Evolutionary conservation across 352 stramenopile genomes (phyloP), one percentile per base, ranked within the genome.

Genomic region (Phytophthora agathidicida): DNA sequence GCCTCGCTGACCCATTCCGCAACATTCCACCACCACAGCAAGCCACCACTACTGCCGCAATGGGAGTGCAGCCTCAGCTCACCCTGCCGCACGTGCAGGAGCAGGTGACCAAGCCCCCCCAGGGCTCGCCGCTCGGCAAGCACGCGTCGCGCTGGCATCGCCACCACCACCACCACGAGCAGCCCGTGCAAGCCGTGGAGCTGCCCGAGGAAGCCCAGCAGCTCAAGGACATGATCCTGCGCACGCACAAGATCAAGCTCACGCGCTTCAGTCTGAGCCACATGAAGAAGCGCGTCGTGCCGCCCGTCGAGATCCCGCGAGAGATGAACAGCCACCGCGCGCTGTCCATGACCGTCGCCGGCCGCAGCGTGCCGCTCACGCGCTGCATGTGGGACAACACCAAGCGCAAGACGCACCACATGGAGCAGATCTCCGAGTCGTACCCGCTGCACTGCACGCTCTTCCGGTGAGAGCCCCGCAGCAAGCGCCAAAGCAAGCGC

Each of bases 201-300:
- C 55, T 86, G 36, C 68, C 70, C 19, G 52, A 64, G 9, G 70
- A 83, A 32, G 76, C 68, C 0, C 71, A 81, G 63, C 60, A 73
- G 33, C 68, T 87, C 68, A 87, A 87, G 71, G 51, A 73, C 16
- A 80, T 75, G 58, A 78, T 87, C 44, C 61, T 84, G 19, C 60
- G 74, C 51, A 66, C 49, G 7, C 45, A 77, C 43, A 68, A 71
- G 23, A 65, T 68, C 55, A 80, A 80, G 58, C 65, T 65, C 42
- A 73, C 55, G 52, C 76, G 76, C 39, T 86, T 86, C 71, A 83
- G 76, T 45, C 61, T 86, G 48, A 83, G 70, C 68, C 73, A 82
- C 59, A 80, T 86, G 79, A 72, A 73, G 48, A 80, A 75, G 43
- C 37, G 79, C n/a, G 77, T 75, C 9, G 71, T 87, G 54, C 77